Percentiles rank a stretch among this genome's conserved stretches.
These are phyloP conservation scores for Diplocarpon rosae DNA, from an alignment of 2,329 filamentous ascomycete genomes.

Conservation along the genomic window DNA sequence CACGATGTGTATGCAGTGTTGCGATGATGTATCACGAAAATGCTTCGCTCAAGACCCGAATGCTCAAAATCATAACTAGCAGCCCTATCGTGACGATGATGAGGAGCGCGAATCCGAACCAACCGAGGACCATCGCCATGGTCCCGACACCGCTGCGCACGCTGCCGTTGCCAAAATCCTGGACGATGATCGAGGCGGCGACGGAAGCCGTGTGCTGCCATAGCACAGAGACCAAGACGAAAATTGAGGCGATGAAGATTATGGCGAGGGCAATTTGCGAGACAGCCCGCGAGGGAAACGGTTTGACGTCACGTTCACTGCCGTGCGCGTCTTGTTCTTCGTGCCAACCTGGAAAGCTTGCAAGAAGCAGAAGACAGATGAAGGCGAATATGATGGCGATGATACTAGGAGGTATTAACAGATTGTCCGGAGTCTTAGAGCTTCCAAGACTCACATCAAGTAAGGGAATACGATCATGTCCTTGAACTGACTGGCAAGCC, in stretches of 20 bases:
- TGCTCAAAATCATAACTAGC: conserved; percentile 93
- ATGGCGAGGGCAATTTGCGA: conserved; percentile 88
- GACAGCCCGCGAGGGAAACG: conserved; percentile 84
- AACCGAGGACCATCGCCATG: conserved; percentile 90
- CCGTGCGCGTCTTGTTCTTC: conserved; percentile 74
- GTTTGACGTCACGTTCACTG: conserved; percentile 82
- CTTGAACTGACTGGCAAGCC: conserved; percentile 95
- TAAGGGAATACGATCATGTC: conserved; percentile 98
- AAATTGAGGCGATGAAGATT: conserved; percentile 69
- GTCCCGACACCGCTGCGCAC: conserved; percentile 84
- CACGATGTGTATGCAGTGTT: neutral
- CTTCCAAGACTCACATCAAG: conserved; percentile 56
- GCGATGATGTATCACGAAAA: conserved; percentile 9
- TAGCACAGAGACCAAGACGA: conserved; percentile 62
- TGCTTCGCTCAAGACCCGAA: conserved; percentile 59
- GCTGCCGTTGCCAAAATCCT: conserved; percentile 84
- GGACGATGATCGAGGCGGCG: conserved; percentile 83
- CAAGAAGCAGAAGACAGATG: conserved; percentile 85
- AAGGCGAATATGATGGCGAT: conserved; percentile 97
- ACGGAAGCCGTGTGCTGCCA: conserved; percentile 97
- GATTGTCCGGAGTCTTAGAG: neutral
- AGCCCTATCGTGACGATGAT: conserved; percentile 94
- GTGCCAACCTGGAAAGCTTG: conserved; percentile 96
- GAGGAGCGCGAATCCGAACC: conserved; percentile 89
- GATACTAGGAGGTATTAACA: conserved; percentile 46